phyloP scores from a whole-genome alignment of 1,139 yeast species.

The Protomyces lactucae-debilis region DNA sequence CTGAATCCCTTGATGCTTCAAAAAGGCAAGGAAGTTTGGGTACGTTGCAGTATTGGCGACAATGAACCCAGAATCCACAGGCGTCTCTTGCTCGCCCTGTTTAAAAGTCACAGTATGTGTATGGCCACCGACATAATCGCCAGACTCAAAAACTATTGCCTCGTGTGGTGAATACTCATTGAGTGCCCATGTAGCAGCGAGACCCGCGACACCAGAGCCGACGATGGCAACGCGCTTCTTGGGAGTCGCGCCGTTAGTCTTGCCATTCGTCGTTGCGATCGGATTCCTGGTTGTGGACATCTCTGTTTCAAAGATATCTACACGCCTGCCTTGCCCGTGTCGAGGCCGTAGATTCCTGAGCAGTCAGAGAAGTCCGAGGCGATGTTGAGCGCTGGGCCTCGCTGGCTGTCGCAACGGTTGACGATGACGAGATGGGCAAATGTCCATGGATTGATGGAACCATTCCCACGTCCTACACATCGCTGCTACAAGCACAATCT shows the following conservation, averaged over 20 bases:
- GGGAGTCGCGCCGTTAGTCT: background rate
- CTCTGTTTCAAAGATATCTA: no score
- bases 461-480: background rate
- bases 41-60: constrained; percentile 23
- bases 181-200: constrained; percentile 25
- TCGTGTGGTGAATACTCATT: constrained; percentile 24
- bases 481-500: background rate
- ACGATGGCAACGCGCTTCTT: constrained; percentile 26
- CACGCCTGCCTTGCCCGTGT: no score
- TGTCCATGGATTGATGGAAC: background rate
- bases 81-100: constrained; percentile 2
- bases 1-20: constrained; percentile 5
- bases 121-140: constrained; percentile 23
- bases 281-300: background rate
- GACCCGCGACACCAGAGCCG: constrained; percentile 30
- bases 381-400: background rate
- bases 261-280: background rate
- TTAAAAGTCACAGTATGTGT: constrained; percentile 15
- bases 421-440: background rate
- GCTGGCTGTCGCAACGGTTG: background rate
- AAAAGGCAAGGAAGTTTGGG: constrained; percentile 18
- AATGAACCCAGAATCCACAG: constrained; percentile 24
- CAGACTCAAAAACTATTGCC: constrained; percentile 11
- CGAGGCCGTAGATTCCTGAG: no score
- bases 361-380: background rate